These are phyloP conservation scores for Fusarium sp. DNA, from an alignment of 2,329 filamentous ascomycete genomes.

Conservation along the genomic window DNA sequence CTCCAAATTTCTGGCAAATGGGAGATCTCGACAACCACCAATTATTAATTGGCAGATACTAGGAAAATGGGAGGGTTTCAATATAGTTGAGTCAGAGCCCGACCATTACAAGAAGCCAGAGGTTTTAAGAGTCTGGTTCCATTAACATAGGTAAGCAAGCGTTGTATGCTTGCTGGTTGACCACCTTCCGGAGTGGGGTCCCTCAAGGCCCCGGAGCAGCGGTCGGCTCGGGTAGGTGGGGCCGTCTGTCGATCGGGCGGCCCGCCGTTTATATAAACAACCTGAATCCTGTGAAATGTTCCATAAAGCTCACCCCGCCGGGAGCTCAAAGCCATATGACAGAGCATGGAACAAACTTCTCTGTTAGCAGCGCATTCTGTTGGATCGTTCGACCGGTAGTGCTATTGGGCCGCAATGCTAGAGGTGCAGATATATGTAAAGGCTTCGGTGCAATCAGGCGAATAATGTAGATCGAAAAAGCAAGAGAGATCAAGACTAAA, in stretches of 20 bases:
- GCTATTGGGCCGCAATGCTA: background rate
- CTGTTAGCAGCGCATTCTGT: background rate
- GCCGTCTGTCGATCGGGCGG: constrained; percentile 30
- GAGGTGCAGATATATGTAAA: background rate
- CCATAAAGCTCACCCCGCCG: background rate
- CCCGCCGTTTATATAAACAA: constrained; percentile 20
- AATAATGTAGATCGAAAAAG: background rate
- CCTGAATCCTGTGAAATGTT: background rate
- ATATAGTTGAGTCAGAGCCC: background rate
- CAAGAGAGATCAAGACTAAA: background rate
- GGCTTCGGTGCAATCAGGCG: background rate
- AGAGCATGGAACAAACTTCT: background rate
- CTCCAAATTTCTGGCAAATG: background rate
- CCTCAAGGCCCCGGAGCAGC: background rate
- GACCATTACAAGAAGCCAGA: background rate
- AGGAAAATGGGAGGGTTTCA: background rate
- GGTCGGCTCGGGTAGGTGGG: constrained; percentile 29
- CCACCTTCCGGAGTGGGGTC: background rate
- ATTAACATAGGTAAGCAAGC: background rate
- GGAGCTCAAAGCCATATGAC: background rate
- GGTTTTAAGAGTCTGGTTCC: background rate
- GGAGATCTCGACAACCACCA: background rate
- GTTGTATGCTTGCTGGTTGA: background rate
- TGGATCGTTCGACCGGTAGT: background rate
- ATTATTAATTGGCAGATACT: background rate